A percentile compares a stretch with the other conserved stretches of the same genome.
These are phyloP conservation scores for Pythium apleroticum DNA, from an alignment of 352 stramenopile genomes.

Conservation along the genomic window DNA sequence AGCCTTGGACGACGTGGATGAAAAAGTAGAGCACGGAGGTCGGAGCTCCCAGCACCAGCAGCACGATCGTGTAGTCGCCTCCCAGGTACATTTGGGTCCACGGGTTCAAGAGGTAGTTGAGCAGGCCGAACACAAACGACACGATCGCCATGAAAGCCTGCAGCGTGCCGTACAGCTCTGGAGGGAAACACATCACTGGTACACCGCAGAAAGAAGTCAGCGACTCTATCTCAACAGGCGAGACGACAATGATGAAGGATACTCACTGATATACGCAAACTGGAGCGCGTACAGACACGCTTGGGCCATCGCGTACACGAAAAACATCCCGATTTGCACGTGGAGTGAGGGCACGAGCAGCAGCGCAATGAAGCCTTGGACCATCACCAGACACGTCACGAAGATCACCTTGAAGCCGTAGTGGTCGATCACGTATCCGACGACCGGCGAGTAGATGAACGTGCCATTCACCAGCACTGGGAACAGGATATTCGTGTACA, in stretches of 20 bases:
- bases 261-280: constrained; percentile 85
- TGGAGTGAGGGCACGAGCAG: constrained; percentile 59
- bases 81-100: constrained; percentile 70
- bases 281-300: constrained; percentile 78
- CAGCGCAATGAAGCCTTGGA: constrained; percentile 65
- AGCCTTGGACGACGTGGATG: constrained; percentile 55
- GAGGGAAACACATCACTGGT: constrained; percentile 80
- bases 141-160: constrained; percentile 73
- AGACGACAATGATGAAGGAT: background rate
- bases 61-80: constrained; percentile 60
- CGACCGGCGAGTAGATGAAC: constrained; percentile 71
- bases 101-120: constrained; percentile 79
- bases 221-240: background rate
- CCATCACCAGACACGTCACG: constrained; percentile 53
- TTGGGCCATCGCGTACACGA: constrained; percentile 77
- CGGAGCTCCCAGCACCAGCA: constrained; percentile 51
- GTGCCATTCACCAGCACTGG: constrained; percentile 78
- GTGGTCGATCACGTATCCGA: constrained; percentile 76
- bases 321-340: constrained; percentile 63
- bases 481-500: constrained; percentile 74
- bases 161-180: constrained; percentile 72
- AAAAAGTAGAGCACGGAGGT: constrained; percentile 68
- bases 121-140: constrained; percentile 63
- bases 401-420: constrained; percentile 84
- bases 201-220: background rate